Evolutionary conservation across 345 rosid species (phyloP), one percentile per base, ranked within the genome.

Genomic region (Anacardium occidentale): DNA sequence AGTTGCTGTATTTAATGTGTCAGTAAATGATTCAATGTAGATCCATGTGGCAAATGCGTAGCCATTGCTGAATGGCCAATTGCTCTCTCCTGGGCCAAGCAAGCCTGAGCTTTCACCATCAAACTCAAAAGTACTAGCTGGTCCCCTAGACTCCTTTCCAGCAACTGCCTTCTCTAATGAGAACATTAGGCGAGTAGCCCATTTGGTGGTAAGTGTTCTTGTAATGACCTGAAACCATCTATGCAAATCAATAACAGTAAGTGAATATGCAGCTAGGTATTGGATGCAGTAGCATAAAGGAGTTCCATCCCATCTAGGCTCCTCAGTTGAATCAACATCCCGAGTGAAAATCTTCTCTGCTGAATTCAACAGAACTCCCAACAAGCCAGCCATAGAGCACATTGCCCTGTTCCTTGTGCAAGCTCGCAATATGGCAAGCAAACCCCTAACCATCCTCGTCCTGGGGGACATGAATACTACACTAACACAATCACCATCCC

Each of bases 81-180:
- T 93, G 68, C 96, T 91, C 81, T 95, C 99, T 59, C 97, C 99
- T 15, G 99, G 96, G 80, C 99, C 98, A 85, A 95, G 98, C 87
- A 95, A 86, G 77, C 99, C 99, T 74, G 99, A 95, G 81, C 90
- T 91, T 85, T 95, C 99, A 63, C 99, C 99, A 84, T 95, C 98
- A 86, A 95, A 95, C 81, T 95, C 99, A 59, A 95, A 95, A 51
- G 98, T 91, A 64, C 85, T 84, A 53, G 91, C 85, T 55, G 99
- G 99, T 67, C 99, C 99, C 81, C 90, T 95, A 40, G 96, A 86
- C 79, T 95, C 99, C 83, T 88, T 93, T 70, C 98, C 98, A 78
- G 87, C 78, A 81, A 95, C 81, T 74, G 96, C 97, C 85, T 87
- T 91, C 87, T 95, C 99, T 71, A 95, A 58, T 47, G 93, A 86